A percentile compares a stretch with the other conserved stretches of the same genome.
Conservation (phyloP, 2,329 filamentous ascomycete species). For the Talaromyces sp. region DNA sequence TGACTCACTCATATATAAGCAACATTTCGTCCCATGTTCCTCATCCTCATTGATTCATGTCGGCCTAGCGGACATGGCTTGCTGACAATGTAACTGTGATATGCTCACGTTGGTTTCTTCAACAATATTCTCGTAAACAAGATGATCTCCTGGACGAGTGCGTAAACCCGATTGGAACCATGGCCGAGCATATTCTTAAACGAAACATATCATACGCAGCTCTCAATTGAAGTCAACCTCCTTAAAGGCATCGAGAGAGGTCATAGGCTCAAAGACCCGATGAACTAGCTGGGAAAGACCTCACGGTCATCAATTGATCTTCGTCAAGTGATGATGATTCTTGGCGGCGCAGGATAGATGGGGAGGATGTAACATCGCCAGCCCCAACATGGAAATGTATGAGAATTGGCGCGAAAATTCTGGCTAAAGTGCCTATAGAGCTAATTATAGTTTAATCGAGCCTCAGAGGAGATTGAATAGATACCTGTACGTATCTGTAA, state of each 20-base stretch:
- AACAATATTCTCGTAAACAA: background rate
- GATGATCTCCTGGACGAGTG: background rate
- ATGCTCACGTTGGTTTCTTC: background rate
- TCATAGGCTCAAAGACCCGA: background rate
- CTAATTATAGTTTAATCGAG: background rate
- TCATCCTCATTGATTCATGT: background rate
- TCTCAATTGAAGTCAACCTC: background rate
- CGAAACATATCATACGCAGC: background rate
- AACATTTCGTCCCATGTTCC: background rate
- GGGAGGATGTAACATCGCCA: background rate
- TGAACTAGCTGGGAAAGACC: background rate
- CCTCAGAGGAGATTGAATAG: background rate
- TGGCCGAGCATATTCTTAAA: background rate
- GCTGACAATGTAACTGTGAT: conserved; percentile 9
- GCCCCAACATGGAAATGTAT: background rate
- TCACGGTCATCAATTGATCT: background rate
- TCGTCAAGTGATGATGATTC: conserved; percentile 5
- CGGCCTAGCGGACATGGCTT: background rate
- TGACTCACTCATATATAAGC: conserved; percentile 1
- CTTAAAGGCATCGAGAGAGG: background rate
- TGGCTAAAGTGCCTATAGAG: background rate
- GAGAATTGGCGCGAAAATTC: background rate
- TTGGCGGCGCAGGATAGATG: background rate
- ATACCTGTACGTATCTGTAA: too few species aligned
- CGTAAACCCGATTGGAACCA: background rate